Conservation (phyloP, 2,329 filamentous ascomycete genomes). For the Lachnellula hyalina region DNA sequence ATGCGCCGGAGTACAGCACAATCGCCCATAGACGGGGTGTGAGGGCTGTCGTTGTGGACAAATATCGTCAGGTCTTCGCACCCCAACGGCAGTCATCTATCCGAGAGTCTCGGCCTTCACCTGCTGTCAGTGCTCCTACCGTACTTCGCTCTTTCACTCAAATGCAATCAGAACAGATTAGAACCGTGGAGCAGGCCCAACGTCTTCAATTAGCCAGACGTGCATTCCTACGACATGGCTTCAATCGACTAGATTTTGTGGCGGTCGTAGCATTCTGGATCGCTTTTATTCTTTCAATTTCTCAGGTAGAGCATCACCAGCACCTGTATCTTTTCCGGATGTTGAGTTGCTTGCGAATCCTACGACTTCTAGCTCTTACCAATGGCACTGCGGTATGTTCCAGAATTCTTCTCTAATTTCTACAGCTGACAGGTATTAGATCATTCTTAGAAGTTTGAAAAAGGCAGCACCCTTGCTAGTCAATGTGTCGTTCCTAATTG, state of each 20-base stretch:
- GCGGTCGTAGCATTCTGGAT: slow-evolving; percentile 96
- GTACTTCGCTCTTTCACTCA: slow-evolving; percentile 43
- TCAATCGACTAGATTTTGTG: slow-evolving; percentile 92
- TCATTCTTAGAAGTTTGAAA: slow-evolving; percentile 91
- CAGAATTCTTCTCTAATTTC: not conserved
- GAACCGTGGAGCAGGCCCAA: slow-evolving; percentile 70
- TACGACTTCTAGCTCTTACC: slow-evolving; percentile 85
- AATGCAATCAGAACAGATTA: slow-evolving; percentile 54
- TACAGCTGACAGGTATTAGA: slow-evolving; percentile 41
- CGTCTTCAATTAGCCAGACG: slow-evolving; percentile 80
- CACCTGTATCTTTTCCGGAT: slow-evolving; percentile 92
- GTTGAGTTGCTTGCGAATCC: slow-evolving; percentile 89
- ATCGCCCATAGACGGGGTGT: slow-evolving; percentile 74
- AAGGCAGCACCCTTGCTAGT: slow-evolving; percentile 88
- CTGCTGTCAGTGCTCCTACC: slow-evolving; percentile 19
- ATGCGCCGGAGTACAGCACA: slow-evolving; percentile 87
- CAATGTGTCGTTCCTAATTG: slow-evolving; percentile 88
- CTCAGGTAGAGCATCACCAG: slow-evolving; percentile 60
- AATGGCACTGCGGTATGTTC: slow-evolving; percentile 79
- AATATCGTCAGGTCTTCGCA: slow-evolving; percentile 75
- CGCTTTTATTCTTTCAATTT: slow-evolving; percentile 68
- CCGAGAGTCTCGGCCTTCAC: slow-evolving; percentile 17
- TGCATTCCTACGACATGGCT: slow-evolving; percentile 89
- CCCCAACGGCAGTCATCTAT: slow-evolving; percentile 58
- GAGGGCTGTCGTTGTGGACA: slow-evolving; percentile 66